A percentile compares a stretch with the other conserved stretches of the same genome.
Conservation (phyloP, 1,284 basidiomycete genomes). For the Rhodotorula sp. region DNA sequence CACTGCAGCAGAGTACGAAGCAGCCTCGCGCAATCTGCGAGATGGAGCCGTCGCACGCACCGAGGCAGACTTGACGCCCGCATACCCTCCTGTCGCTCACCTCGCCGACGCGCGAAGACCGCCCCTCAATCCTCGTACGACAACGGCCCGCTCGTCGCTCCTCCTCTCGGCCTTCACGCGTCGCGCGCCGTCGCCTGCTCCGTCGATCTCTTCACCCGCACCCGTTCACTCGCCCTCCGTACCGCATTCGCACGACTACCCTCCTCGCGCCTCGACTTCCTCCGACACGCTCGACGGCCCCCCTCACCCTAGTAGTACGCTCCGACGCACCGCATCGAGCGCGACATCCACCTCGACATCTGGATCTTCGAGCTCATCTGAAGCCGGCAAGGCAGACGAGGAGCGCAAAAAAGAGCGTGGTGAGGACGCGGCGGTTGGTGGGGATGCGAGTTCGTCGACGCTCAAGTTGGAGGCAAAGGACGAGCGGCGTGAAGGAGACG, state of each 20-base stretch:
- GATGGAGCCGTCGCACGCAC: background rate
- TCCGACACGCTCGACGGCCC: background rate
- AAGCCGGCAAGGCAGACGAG: background rate
- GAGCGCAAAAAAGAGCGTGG: background rate
- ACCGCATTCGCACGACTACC: background rate
- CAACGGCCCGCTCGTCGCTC: conserved; percentile 1
- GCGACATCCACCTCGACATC: background rate
- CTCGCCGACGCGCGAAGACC: background rate
- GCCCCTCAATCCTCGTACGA: background rate
- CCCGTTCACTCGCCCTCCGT: background rate
- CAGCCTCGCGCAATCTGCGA: conserved; percentile 5
- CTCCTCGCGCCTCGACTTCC: background rate
- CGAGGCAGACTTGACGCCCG: background rate
- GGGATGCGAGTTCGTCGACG: conserved; percentile 4
- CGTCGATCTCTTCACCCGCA: too few relatives aligned
- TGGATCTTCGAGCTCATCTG: background rate
- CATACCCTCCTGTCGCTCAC: conserved; percentile 3
- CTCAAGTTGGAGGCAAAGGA: conserved; percentile 1
- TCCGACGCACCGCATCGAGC: background rate
- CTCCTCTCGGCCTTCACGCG: background rate
- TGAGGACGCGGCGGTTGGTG: too few relatives aligned
- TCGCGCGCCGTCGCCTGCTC: background rate
- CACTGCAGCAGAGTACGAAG: conserved; percentile 30
- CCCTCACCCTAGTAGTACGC: background rate
- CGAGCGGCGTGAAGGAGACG: background rate